These are phyloP conservation scores for Fragilariopsis cylindrus DNA, from an alignment of 108 stramenopile species.

Conservation along the genomic window DNA sequence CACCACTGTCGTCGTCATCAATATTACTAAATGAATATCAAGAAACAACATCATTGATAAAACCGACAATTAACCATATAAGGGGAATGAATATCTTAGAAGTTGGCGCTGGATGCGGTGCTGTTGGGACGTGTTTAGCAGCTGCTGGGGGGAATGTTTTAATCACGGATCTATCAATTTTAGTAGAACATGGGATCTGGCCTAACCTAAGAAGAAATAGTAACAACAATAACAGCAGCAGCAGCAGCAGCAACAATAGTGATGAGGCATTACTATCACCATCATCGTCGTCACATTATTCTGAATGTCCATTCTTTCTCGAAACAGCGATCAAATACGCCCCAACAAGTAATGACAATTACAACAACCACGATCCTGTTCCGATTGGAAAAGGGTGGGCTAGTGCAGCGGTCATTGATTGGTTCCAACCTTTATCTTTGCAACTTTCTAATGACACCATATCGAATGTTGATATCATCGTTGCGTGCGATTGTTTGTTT, in stretches of 20 bases:
- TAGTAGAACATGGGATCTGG: neutral
- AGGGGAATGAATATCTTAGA: neutral
- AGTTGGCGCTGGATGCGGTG: neutral
- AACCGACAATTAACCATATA: no score
- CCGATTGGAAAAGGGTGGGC: neutral
- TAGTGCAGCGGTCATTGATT: neutral
- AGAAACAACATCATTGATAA: no score
- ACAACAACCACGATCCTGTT: neutral
- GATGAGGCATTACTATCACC: neutral
- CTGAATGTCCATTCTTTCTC: neutral
- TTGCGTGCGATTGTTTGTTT: constrained; percentile 1
- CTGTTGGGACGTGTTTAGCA: neutral
- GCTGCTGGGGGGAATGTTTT: neutral
- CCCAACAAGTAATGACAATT: neutral
- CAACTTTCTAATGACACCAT: neutral
- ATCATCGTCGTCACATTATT: neutral
- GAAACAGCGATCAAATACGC: neutral
- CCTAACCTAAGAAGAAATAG: neutral
- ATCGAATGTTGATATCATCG: neutral
- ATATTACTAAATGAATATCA: no score
- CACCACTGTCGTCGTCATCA: no score
- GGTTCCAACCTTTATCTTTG: neutral
- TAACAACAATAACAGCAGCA: neutral
- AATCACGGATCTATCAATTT: neutral
- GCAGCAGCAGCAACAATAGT: neutral